These are phyloP conservation scores for Suhomyces anneliseae DNA, from an alignment of 1,139 yeast genomes.

Conservation along the genomic window DNA sequence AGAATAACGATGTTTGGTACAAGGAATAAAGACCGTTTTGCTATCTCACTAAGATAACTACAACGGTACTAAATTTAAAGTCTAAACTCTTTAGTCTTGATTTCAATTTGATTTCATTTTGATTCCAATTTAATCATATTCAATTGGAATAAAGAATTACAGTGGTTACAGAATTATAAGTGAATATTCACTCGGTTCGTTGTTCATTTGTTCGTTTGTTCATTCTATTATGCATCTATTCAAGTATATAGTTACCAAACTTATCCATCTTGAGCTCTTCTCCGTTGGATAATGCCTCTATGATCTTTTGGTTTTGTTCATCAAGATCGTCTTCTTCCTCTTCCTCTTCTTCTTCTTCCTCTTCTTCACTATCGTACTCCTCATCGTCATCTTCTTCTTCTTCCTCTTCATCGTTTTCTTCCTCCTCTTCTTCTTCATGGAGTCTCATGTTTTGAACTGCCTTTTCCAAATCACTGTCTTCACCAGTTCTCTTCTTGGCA, in stretches of 20 bases:
- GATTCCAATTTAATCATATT: too few relatives aligned
- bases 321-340: slow-evolving; percentile 35
- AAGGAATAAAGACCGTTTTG: too few relatives aligned
- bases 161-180: too few relatives aligned
- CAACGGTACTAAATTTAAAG: too few relatives aligned
- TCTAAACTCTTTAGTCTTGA: too few relatives aligned
- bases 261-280: slow-evolving; percentile 72
- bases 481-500: slow-evolving; percentile 63
- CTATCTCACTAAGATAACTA: too few relatives aligned
- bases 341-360: slow-evolving; percentile 26
- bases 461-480: slow-evolving; percentile 65
- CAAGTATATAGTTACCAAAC: slow-evolving; percentile 74
- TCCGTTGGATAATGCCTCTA: slow-evolving; percentile 65
- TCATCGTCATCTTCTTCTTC: slow-evolving; percentile 28
- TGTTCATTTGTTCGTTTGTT: not conserved
- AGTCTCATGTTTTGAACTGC: slow-evolving; percentile 70
- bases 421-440: slow-evolving; percentile 31
- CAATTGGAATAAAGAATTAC: too few relatives aligned
- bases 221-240: slow-evolving; percentile 23
- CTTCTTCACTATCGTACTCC: slow-evolving; percentile 30
- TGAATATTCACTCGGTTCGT: too few relatives aligned
- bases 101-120: too few relatives aligned
- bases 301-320: slow-evolving; percentile 71
- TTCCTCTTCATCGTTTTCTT: slow-evolving; percentile 29
- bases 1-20: too few relatives aligned